phyloP scores from a whole-genome alignment of 352 stramenopile species.

The Bremia lactucae region DNA sequence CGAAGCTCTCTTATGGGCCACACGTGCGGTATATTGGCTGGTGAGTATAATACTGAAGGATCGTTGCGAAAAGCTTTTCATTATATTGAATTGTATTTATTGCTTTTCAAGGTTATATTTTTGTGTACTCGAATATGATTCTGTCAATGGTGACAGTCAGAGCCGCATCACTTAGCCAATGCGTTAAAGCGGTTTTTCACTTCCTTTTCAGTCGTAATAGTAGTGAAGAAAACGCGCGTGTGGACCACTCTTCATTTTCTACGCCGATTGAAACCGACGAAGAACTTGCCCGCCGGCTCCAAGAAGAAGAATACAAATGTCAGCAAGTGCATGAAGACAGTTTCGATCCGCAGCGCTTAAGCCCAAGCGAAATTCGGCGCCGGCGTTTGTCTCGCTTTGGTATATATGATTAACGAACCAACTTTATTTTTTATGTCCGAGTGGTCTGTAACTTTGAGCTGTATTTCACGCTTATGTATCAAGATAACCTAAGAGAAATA shows the following conservation, averaged over 20 bases:
- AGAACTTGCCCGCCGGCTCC: slow-evolving; percentile 13
- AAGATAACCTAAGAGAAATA: too few relatives aligned
- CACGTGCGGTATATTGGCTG: slow-evolving; percentile 81
- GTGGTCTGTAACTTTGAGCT: too few relatives aligned
- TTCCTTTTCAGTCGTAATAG: background rate
- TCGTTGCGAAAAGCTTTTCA: background rate
- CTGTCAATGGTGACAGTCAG: slow-evolving; percentile 8
- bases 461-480: too few relatives aligned
- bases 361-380: slow-evolving; percentile 16
- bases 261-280: slow-evolving; percentile 14
- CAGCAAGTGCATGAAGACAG: slow-evolving; percentile 4
- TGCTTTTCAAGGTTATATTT: slow-evolving; percentile 18
- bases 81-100: background rate
- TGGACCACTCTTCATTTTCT: slow-evolving; percentile 1
- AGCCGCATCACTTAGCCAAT: slow-evolving; percentile 4
- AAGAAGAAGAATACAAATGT: slow-evolving; percentile 20
- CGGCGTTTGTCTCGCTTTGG: slow-evolving; percentile 19
- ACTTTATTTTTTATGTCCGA: too few relatives aligned
- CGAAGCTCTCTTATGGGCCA: slow-evolving; percentile 78
- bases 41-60: slow-evolving; percentile 14
- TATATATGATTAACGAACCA: background rate
- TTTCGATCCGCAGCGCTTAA: slow-evolving; percentile 4
- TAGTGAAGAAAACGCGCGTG: background rate
- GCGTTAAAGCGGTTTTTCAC: slow-evolving; percentile 1
- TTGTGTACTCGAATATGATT: slow-evolving; percentile 13